Base-by-base conservation (phyloP, 1,284 basidiomycete genomes). In the Pseudozyma hubeiensis region DNA sequence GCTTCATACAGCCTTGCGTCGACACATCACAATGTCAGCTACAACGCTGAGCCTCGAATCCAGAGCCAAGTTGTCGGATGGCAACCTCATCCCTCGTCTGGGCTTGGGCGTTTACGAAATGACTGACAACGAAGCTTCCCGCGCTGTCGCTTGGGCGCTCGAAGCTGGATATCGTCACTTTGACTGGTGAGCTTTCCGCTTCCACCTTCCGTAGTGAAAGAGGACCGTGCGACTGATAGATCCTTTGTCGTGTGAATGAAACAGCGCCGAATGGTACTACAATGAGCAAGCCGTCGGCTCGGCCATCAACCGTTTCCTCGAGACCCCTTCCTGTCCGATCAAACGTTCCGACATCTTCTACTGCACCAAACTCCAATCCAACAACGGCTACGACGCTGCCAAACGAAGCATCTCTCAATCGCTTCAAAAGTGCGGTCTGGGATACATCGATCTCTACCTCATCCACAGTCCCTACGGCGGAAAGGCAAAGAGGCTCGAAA, bases 401-500 rank as follows among this genome's bases (percentile, higher is more conserved):
- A 59, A 54, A 50, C 46, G 44, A 1, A 64, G 67, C 30, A 62
- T 81, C 13, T 45, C 70, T 14, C 24, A 72, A 14, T 64, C 61
- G n/a, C 45, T 78, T 17, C 45, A 70, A 1, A 57, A 61, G n/a
- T 50, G 57, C 24, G 58, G 56, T 0, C 29, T 77, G 17, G 75
- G 45, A 8, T 82, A 80, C 50, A 72, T 80, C 48, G 81, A 83
- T 48, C 53, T 81, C 39, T 78, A 81, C 55, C 69, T 83, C 8
- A 67, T 83, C 17, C 81, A 83, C 55, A 75, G 76, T 29, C 81
- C 81, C 4, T 69, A 80, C 19, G 76, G 76, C 2, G 81, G 78
- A 11, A 72, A 63, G 44, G 47, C 59, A 16, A 74, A 63, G 37
- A 44, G 81, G 33, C 45, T 81, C 7, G 66, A 72, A 40, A 72